These are phyloP conservation scores for Penicillium vulpinum DNA, from an alignment of 2,329 filamentous ascomycete genomes.

Conservation along the genomic window DNA sequence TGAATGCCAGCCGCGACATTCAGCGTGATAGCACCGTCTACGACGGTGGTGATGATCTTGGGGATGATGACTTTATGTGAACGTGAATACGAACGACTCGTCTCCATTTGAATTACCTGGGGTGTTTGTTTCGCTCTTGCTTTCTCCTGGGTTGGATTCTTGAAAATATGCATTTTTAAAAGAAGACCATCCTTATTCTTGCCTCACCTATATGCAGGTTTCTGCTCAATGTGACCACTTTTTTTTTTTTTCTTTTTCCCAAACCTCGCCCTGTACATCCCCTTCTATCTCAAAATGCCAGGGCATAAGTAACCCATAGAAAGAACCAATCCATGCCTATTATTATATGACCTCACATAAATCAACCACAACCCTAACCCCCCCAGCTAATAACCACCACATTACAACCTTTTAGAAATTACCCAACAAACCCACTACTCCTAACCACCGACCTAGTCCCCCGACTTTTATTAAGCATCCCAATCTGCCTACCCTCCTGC, in stretches of 20 bases:
- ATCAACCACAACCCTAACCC: not conserved
- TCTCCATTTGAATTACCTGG: constrained; percentile 11
- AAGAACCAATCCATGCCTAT: constrained; percentile 9
- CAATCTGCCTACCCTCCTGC: constrained; percentile 16
- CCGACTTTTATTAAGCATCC: constrained; percentile 10
- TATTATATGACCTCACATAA: not conserved
- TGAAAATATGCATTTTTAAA: constrained; percentile 14
- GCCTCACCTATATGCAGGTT: not conserved
- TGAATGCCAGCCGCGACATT: constrained; percentile 64
- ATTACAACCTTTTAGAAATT: not conserved
- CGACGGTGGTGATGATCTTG: constrained; percentile 83
- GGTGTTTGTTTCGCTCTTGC: constrained; percentile 10
- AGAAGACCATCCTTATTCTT: not conserved
- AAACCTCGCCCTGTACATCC: constrained; percentile 18
- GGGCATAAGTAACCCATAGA: constrained; percentile 21
- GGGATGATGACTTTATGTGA: constrained; percentile 55
- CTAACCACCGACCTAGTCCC: not conserved
- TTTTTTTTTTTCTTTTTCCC: not conserved
- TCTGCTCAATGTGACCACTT: not conserved
- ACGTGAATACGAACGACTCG: constrained; percentile 14
- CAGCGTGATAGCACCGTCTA: constrained; percentile 73
- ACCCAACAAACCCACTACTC: constrained; percentile 3
- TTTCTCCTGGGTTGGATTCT: constrained; percentile 5
- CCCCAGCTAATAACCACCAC: not conserved
- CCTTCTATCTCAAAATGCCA: not conserved